Evolutionary conservation across 202 grass and related monocot genomes (phyloP), one percentile per base, ranked within the genome.

Genomic region (Eragrostis tef): DNA sequence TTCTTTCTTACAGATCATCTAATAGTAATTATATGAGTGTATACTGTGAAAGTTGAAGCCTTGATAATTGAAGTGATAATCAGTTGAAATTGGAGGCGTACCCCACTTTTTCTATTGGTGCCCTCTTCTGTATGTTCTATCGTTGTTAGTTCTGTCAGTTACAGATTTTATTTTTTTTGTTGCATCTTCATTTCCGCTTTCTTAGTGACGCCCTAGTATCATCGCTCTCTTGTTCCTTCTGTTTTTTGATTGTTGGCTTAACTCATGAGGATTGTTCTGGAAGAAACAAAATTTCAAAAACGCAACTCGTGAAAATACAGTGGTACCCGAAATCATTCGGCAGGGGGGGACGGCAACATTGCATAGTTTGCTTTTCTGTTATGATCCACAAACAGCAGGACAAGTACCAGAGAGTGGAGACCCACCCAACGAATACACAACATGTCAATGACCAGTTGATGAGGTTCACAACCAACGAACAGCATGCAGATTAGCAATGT

Each of bases 401-500:
- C 20, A 10, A 21, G 15, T 25, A 62, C 31, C n/a, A 56, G 45
- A 69, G n/a, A n/a, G n/a, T n/a, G n/a, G n/a, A n/a, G 6, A n/a
- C 71, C 62, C 74, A 12, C 20, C 16, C 12, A 52, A 62, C 59
- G 66, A 79, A 65, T 57, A 17, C 83, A 66, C 31, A 71, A 79
- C 16, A 26, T 66, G 78, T 70, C 64, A 70, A 31, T 70, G 25
- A 45, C 56, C 51, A 60, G 9, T 81, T 80, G 65, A 80, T 65
- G 8, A 53, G 34, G 34, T 80, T 22, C 75, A 81, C 54, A 85
- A 73, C 12, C 13, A 85, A 71, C 17, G 14, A 84, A 81, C 41
- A 41, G 26, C 79, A 81, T 58, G 58, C 73, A 52, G 43, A 86
- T 79, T 70, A 57, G 45, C 81, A 71, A 64, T 42, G 53, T 49